Conservation (phyloP, 495 filamentous ascomycete species). For the Aspergillus coremiiformis region DNA sequence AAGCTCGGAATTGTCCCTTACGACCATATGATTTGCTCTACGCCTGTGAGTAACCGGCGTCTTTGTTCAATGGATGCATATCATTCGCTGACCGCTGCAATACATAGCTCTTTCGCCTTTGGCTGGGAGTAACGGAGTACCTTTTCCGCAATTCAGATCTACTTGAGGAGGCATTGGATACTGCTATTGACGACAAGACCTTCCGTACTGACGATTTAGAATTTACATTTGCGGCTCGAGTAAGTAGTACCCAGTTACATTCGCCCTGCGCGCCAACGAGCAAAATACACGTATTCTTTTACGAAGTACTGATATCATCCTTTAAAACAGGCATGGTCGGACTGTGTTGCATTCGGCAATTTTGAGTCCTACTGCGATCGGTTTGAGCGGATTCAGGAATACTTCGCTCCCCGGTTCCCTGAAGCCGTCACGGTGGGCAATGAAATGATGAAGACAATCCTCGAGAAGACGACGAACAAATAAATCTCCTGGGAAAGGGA, state of each 20-base stretch:
- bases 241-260: conserved; percentile 25
- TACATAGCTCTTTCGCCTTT: conserved; percentile 78
- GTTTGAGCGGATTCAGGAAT: conserved; percentile 79
- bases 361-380: conserved; percentile 85
- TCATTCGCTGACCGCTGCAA: not conserved
- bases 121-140: conserved; percentile 96
- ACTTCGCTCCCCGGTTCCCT: conserved; percentile 82
- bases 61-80: not conserved
- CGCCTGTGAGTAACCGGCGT: conserved; percentile 52
- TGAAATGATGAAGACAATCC: conserved; percentile 92
- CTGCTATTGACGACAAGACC: conserved; percentile 77
- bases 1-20: conserved; percentile 89
- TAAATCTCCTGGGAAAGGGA: not conserved
- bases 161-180: conserved; percentile 77
- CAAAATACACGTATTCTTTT: too few relatives aligned
- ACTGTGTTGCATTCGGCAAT: conserved; percentile 81
- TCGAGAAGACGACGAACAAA: conserved; percentile 61
- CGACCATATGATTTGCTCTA: conserved; percentile 99
- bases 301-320: conserved; percentile 3
- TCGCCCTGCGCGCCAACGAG: not conserved
- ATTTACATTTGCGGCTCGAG: conserved; percentile 90
- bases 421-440: conserved; percentile 83
- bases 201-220: conserved; percentile 90
- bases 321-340: conserved; percentile 69
- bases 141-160: conserved; percentile 79